phyloP scores from a whole-genome alignment of 768 basidiomycete genomes.

The Hygrophorus russula region DNA sequence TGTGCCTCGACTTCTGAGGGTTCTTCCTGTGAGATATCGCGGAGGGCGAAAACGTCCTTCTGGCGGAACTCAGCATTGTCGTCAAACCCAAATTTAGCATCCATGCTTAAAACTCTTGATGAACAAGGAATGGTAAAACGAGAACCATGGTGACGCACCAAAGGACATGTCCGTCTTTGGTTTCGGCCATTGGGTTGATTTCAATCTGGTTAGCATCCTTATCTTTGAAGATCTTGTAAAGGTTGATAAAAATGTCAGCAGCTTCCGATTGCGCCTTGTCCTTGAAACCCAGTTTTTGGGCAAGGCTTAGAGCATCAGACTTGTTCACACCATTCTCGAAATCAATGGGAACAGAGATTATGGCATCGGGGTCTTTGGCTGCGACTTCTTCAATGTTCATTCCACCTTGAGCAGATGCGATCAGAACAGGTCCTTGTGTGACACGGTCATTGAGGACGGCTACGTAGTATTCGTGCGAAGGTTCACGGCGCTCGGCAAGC shows the following conservation, averaged over 20 bases:
- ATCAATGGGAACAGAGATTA: constrained; percentile 90
- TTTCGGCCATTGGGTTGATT: constrained; percentile 96
- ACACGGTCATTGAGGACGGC: constrained; percentile 94
- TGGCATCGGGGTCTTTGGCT: constrained; percentile 85
- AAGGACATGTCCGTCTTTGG: constrained; percentile 82
- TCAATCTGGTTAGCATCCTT: constrained; percentile 99
- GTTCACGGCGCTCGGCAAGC: constrained; percentile 91
- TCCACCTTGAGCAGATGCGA: constrained; percentile 89
- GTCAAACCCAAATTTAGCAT: constrained; percentile 99
- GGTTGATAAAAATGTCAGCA: constrained; percentile 85
- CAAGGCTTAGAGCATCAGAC: constrained; percentile 60
- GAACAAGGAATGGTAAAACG: not conserved
- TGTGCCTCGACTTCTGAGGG: constrained; percentile 97
- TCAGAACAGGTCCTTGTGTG: constrained; percentile 81
- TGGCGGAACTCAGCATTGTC: constrained; percentile 99
- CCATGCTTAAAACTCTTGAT: constrained; percentile 58
- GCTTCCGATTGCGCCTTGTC: constrained; percentile 66
- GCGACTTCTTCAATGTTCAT: constrained; percentile 99
- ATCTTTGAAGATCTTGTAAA: constrained; percentile 96
- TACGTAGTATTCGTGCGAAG: constrained; percentile 95
- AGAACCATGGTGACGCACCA: constrained; percentile 47
- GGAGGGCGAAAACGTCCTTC: constrained; percentile 74
- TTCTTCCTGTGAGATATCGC: constrained; percentile 93
- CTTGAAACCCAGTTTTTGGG: constrained; percentile 87
- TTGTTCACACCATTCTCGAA: constrained; percentile 73